Evolutionary conservation across 2,329 filamentous ascomycete species (phyloP), one percentile per base, ranked within the genome.

Genomic region (Exophiala mesophila): DNA sequence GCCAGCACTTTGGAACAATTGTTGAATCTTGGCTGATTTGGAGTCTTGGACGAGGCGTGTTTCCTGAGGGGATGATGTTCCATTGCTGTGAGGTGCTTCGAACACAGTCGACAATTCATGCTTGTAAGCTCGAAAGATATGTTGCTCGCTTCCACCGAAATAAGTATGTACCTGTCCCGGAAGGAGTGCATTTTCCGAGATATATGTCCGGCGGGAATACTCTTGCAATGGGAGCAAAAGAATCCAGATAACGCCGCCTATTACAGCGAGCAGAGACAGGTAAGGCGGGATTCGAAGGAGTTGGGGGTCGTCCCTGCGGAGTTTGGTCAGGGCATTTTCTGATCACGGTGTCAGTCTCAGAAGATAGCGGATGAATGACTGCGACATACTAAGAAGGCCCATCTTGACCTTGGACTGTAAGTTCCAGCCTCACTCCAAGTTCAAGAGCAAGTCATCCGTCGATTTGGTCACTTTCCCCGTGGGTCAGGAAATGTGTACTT

Each of bases 151-250:
- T 13, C 92, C 92, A 5, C 86, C 83, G 61, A 98, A 98, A 66
- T 98, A 98, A 1, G 92, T 95, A 67, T 97, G 90, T 6, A 97
- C 92, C 65, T 98, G 92, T 2, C 89, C 92, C 0, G 92, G 92
- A 10, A 98, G 72, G 23, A 98, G 79, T 8, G 92, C 92, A 63
- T 98, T 98, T 65, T 98, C 92, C 31, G 90, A 97, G 44, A 98
- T 92, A 65, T 98, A 98, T 1, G 90, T 98, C 47, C 78, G 76
- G 53, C 92, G 81, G 37, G 88, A 95, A 69, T 97, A 95, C 54
- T 89, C 78, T 64, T 97, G 78, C 39, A 97, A 74, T 2, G 92
- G 92, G 1, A 98, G 78, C 21, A 97, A 74, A 16, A 96, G 78
- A 10, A 98, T 80, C 87, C 90, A 98, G 55, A 80, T 77, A 42